phyloP scores from a whole-genome alignment of 1,284 basidiomycete species.

The Ceratobasidium theobromae region DNA sequence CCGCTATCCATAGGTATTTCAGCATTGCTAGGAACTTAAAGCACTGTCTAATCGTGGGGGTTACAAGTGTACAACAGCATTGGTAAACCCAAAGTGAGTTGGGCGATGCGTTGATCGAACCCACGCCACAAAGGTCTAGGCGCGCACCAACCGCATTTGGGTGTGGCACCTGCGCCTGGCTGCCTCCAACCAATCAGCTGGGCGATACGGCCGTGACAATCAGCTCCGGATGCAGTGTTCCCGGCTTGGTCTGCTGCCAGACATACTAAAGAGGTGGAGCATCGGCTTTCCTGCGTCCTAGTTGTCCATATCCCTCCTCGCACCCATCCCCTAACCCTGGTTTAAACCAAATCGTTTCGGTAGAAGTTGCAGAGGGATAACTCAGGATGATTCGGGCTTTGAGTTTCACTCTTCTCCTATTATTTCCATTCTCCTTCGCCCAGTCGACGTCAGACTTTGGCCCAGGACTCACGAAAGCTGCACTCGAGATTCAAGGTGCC shows the following conservation, averaged over 20 bases:
- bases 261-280: too few species aligned
- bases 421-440: neutral
- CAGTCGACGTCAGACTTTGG: constrained; percentile 2
- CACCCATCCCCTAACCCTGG: too few species aligned
- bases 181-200: neutral
- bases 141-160: neutral
- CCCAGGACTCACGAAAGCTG: neutral
- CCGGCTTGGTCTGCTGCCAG: too few species aligned
- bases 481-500: constrained; percentile 9
- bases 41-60: too few species aligned
- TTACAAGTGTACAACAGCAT: too few species aligned
- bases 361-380: neutral
- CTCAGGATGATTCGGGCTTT: neutral
- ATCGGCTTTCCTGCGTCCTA: too few species aligned
- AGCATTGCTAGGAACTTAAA: too few species aligned
- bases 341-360: too few species aligned
- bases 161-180: neutral
- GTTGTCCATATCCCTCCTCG: too few species aligned
- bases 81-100: too few species aligned
- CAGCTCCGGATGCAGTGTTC: neutral
- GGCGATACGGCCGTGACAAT: neutral
- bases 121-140: neutral
- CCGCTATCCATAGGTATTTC: too few species aligned
- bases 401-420: neutral
- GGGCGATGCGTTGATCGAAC: neutral